phyloP scores from a whole-genome alignment of 2,329 filamentous ascomycete genomes.

The Magnaporthiopsis poae region DNA sequence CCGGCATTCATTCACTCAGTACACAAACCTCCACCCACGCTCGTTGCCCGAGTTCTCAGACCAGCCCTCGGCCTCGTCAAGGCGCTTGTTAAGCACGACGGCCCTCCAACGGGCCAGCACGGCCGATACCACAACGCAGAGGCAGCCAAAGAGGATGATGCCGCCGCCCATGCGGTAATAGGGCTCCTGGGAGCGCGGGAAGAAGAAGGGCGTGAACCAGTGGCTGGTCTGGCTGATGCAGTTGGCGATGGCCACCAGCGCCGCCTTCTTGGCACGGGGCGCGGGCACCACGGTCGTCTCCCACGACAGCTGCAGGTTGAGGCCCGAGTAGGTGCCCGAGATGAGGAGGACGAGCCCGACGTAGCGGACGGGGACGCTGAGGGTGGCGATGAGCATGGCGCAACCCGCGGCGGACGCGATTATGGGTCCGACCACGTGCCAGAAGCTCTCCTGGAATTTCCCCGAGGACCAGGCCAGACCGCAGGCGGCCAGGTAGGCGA shows the following conservation, averaged over 20 bases:
- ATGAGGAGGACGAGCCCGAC: constrained; percentile 1
- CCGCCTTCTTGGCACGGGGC: neutral
- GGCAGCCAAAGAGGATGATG: neutral
- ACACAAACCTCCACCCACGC: constrained; percentile 1
- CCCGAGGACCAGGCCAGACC: neutral
- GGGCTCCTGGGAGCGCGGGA: constrained; percentile 3
- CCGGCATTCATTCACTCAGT: neutral
- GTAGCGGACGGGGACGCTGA: neutral
- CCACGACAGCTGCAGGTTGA: constrained; percentile 5
- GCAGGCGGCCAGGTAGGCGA: neutral
- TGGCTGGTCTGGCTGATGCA: constrained; percentile 6
- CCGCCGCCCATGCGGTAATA: constrained; percentile 3
- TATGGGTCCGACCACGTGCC: constrained; percentile 2
- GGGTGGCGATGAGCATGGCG: constrained; percentile 1
- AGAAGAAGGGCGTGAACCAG: constrained; percentile 6
- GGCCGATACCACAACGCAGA: neutral
- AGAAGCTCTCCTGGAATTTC: neutral
- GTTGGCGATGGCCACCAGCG: constrained; percentile 5
- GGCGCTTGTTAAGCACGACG: neutral
- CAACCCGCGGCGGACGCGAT: neutral
- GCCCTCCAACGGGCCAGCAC: neutral
- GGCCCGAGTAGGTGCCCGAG: neutral
- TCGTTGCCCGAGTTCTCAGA: constrained; percentile 3
- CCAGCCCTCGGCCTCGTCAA: constrained; percentile 5
- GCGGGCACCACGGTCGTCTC: constrained; percentile 4